phyloP scores from a whole-genome alignment of 2,329 filamentous ascomycete genomes.

The Cryphonectria naterciae region DNA sequence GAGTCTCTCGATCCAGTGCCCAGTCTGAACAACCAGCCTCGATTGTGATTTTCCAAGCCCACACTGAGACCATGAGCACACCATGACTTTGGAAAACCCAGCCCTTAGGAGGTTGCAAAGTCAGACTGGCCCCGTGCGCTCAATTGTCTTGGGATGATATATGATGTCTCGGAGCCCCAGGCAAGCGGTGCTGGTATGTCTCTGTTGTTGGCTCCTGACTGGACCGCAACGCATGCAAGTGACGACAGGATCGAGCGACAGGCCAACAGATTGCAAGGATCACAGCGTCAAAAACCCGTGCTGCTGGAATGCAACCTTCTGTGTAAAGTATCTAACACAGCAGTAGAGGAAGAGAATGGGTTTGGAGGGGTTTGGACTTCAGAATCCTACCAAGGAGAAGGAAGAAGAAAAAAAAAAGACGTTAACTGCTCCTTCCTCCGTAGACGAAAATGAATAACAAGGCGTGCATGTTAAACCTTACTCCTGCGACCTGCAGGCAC shows the following conservation, averaged over 20 bases:
- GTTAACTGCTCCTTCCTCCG: not conserved
- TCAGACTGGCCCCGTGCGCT: not conserved
- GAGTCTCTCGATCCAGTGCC: not conserved
- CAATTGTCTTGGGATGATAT: conserved; percentile 3
- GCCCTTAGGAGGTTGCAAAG: not conserved
- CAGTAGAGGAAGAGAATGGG: not conserved
- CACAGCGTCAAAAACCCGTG: not conserved
- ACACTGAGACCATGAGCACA: not conserved
- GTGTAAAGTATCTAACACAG: not conserved
- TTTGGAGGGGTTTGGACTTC: not conserved
- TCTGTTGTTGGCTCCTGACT: not conserved
- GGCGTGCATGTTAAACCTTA: not conserved
- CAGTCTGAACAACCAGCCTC: not conserved
- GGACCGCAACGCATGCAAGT: not conserved
- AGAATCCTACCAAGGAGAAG: not conserved
- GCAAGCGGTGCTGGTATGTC: not conserved
- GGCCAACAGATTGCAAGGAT: not conserved
- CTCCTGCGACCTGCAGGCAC: conserved; percentile 9
- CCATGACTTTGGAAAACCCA: not conserved
- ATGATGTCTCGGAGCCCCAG: conserved; percentile 10
- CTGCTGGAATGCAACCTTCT: not conserved
- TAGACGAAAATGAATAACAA: not conserved
- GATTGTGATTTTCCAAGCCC: not conserved
- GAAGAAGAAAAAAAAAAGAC: not conserved
- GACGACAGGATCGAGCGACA: conserved; percentile 6